phyloP scores from a whole-genome alignment of 2,329 filamentous ascomycete genomes.

The Penicillium sumatraense region DNA sequence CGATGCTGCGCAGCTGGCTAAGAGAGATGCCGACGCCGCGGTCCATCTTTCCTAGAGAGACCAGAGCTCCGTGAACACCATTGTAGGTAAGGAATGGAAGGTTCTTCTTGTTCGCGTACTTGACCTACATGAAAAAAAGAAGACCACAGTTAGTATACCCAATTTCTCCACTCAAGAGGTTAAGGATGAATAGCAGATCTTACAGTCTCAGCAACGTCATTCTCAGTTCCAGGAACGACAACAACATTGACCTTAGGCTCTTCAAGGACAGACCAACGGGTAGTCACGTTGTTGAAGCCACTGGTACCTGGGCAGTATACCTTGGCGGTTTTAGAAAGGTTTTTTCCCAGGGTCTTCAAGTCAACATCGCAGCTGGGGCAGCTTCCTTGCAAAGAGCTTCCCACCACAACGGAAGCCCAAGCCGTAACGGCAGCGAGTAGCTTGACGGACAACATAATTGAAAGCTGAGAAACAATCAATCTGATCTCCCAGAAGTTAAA shows the following conservation, averaged over 20 bases:
- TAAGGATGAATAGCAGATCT: conserved; percentile 11
- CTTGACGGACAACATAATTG: conserved; percentile 13
- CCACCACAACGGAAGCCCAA: conserved; percentile 21
- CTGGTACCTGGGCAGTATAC: conserved; percentile 49
- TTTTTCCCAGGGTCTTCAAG: conserved; percentile 22
- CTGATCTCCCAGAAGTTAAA: not conserved
- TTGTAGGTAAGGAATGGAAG: conserved; percentile 60
- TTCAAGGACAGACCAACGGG: conserved; percentile 53
- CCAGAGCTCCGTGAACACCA: conserved; percentile 58
- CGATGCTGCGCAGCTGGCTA: conserved; percentile 49
- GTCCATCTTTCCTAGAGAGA: conserved; percentile 54
- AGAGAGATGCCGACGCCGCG: conserved; percentile 58
- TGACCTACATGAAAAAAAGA: conserved; percentile 40
- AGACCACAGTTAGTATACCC: not conserved
- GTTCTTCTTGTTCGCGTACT: conserved; percentile 52
- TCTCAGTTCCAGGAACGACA: conserved; percentile 53
- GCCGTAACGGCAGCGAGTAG: conserved; percentile 30
- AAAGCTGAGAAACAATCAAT: not conserved
- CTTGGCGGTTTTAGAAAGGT: conserved; percentile 45
- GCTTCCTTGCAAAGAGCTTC: not conserved
- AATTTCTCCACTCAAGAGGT: not conserved
- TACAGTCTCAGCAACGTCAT: conserved; percentile 57
- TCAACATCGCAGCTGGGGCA: conserved; percentile 19
- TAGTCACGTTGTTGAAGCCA: conserved; percentile 45
- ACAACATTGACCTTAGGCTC: conserved; percentile 52